Percentiles rank a stretch among this genome's conserved stretches.
These are phyloP conservation scores for Pseudopyricularia javanii DNA, from an alignment of 2,329 filamentous ascomycete species.

Conservation along the genomic window DNA sequence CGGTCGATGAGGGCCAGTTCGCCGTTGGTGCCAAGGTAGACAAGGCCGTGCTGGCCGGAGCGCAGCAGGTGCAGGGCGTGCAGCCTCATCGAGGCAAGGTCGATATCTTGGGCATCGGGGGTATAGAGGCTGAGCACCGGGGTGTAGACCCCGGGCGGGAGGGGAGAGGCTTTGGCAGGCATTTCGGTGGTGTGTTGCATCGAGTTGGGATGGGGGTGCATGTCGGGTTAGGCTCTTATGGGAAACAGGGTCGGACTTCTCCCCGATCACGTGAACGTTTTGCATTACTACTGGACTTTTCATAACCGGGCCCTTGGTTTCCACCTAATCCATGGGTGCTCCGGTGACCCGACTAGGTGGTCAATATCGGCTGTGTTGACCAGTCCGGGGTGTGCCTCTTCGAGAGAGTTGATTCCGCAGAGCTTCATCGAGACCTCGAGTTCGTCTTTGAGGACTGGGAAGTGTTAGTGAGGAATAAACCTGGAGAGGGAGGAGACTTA, in stretches of 20 bases:
- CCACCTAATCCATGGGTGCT: slow-evolving; percentile 2
- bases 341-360: slow-evolving; percentile 6
- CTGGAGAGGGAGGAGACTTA: slow-evolving; percentile 11
- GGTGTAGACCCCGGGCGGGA: slow-evolving; percentile 20
- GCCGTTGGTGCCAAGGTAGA: slow-evolving; percentile 20
- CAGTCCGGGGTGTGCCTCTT: slow-evolving; percentile 8
- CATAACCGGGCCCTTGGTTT: slow-evolving; percentile 1
- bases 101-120: slow-evolving; percentile 15
- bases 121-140: slow-evolving; percentile 21
- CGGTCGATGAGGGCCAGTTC: slow-evolving; percentile 20
- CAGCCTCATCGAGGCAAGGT: slow-evolving; percentile 14
- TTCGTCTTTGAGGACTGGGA: slow-evolving; percentile 22
- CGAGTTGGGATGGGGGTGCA: too few relatives aligned
- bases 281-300: not conserved
- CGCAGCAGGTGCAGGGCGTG: slow-evolving; percentile 17
- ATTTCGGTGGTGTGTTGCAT: too few relatives aligned
- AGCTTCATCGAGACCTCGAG: slow-evolving; percentile 24
- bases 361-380: slow-evolving; percentile 13
- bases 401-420: slow-evolving; percentile 12
- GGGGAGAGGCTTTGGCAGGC: too few relatives aligned
- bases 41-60: slow-evolving; percentile 16
- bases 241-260: too few relatives aligned
- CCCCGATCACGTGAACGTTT: too few relatives aligned
- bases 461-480: not conserved
- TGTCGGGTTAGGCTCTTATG: too few relatives aligned